These are phyloP conservation scores for Pseudotsuga menziesii DNA, from an alignment of 75 land plant genomes.

Conservation along the genomic window DNA sequence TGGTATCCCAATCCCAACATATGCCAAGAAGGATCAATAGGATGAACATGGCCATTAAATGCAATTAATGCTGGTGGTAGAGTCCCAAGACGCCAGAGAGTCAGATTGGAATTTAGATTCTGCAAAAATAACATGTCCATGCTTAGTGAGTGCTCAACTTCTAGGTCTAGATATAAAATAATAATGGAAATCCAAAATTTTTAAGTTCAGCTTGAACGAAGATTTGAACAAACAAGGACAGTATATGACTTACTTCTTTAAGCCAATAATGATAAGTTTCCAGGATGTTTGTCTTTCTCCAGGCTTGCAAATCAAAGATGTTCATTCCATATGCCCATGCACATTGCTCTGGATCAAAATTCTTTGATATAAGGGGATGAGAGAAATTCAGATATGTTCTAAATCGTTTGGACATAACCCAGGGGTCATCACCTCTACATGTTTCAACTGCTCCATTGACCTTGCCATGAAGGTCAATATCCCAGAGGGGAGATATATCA, in stretches of 20 bases:
- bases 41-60: slow-evolving; percentile 80
- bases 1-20: slow-evolving; percentile 96
- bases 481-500: slow-evolving; percentile 82
- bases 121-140: slow-evolving; percentile 23
- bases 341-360: slow-evolving; percentile 85
- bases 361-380: slow-evolving; percentile 70
- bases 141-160: slow-evolving; percentile 1
- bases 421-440: slow-evolving; percentile 83
- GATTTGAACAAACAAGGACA: background rate
- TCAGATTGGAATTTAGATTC: slow-evolving; percentile 82
- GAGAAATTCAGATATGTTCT: slow-evolving; percentile 90
- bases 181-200: background rate
- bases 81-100: slow-evolving; percentile 92
- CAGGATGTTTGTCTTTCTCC: slow-evolving; percentile 81
- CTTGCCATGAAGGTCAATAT: slow-evolving; percentile 73
- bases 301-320: slow-evolving; percentile 81
- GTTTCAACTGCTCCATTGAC: slow-evolving; percentile 99
- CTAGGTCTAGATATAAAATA: background rate
- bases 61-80: slow-evolving; percentile 95
- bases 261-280: slow-evolving; percentile 90
- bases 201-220: background rate
- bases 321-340: slow-evolving; percentile 99
- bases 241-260: slow-evolving; percentile 58
- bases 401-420: slow-evolving; percentile 92
- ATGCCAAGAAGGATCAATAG: slow-evolving; percentile 90